Base-by-base conservation (phyloP, 495 filamentous ascomycete species). In the Penicillium pancosmium region DNA sequence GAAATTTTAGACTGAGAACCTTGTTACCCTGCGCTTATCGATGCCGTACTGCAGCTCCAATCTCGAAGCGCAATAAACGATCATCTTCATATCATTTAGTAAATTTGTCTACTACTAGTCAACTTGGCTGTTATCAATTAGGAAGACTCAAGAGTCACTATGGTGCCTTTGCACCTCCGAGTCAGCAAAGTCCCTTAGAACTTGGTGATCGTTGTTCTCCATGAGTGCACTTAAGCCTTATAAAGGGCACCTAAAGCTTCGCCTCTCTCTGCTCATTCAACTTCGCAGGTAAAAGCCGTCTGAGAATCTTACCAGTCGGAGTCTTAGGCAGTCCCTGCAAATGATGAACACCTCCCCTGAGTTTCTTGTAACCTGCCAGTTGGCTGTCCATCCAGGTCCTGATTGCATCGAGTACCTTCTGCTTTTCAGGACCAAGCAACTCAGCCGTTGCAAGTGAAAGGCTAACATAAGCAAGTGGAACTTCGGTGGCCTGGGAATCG, bases 401-500 rank as follows among this genome's bases (percentile, higher is more conserved):
- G 41, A 62, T 52, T 11, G 18, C 52, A 40, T 77, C 38, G 56
- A 62, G 56, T 59, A 61, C 52, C 11, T 53, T 62, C 66, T 74
- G 70, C 47, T 66, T 70, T 2, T 78, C 78, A 4, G 71, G 53
- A 18, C 68, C 72, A 12, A 72, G 64, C 35, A 82, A 85, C 1
- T 11, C 34, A 10, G 33, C 55, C 18, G 41, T 65, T 21, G 12
- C 34, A 0, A 52, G 63, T 6, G 56, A 50, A 13, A 66, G 53
- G 25, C 89, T 87, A 2, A 92, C 71, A 67, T 91, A 93, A 12
- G 90, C 90, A 23, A 88, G 77, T 0, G 91, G 91, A 1, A 91
- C 82, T 60, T 94, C 91, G 4, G 86, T 88, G 10, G 85, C 87
- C 52, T 83, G 77, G 2, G 76, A 73, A n/a, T 80, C 73, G 68